Percentiles rank a stretch among this genome's conserved stretches.
Conservation (phyloP, 768 basidiomycete species). For the Tylopilus sp. region DNA sequence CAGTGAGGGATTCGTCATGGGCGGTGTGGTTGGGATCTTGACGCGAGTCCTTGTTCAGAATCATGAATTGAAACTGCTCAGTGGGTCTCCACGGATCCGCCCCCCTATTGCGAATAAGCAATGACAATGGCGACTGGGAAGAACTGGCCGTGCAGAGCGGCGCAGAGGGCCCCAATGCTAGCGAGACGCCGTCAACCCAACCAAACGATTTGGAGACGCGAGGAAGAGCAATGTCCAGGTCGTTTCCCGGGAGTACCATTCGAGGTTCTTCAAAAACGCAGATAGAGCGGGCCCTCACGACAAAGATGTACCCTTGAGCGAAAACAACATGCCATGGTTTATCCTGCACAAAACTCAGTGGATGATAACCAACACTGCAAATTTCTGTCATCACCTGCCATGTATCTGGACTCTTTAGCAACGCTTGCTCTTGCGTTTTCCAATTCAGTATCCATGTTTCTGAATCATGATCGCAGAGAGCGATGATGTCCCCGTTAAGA, state of each 20-base stretch:
- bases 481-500: constrained; percentile 50
- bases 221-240: constrained; percentile 26
- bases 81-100: constrained; percentile 59
- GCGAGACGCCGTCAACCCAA: constrained; percentile 62
- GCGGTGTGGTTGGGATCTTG: background rate
- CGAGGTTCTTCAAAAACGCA: constrained; percentile 51
- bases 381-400: constrained; percentile 27
- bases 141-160: background rate
- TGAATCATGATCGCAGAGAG: constrained; percentile 49
- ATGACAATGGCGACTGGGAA: constrained; percentile 32
- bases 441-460: constrained; percentile 57
- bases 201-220: constrained; percentile 52
- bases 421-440: constrained; percentile 43
- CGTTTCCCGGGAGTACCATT: constrained; percentile 25
- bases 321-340: constrained; percentile 52
- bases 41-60: constrained; percentile 35
- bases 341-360: constrained; percentile 35
- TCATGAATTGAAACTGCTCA: constrained; percentile 50
- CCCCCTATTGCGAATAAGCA: constrained; percentile 56
- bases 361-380: background rate
- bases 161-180: constrained; percentile 21
- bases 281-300: constrained; percentile 57
- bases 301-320: constrained; percentile 43
- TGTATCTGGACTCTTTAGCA: constrained; percentile 38
- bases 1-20: constrained; percentile 16